phyloP scores from a whole-genome alignment of 2,329 filamentous ascomycete species.

The Sclerotinia borealis region DNA sequence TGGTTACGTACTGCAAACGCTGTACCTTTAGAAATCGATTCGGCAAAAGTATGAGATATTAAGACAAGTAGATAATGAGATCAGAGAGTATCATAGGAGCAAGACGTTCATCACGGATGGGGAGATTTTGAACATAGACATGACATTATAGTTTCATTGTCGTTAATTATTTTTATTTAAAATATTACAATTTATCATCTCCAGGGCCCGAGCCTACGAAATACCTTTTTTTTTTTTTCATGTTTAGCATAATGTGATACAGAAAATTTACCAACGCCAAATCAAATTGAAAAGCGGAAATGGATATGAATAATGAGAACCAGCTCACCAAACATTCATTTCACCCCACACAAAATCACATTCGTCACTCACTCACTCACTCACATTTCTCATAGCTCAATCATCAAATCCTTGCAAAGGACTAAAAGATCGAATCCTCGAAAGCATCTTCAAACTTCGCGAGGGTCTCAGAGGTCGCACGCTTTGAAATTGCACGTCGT shows the following conservation, averaged over 20 bases:
- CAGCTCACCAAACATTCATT: neutral
- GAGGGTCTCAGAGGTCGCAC: neutral
- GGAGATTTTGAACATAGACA: neutral
- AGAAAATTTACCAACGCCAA: no score
- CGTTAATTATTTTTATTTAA: neutral
- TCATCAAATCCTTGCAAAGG: neutral
- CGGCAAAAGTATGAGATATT: constrained; percentile 8
- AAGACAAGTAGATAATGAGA: neutral
- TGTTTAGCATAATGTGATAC: neutral
- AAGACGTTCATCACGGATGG: neutral
- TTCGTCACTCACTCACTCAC: neutral
- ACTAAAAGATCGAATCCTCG: neutral
- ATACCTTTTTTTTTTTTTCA: neutral
- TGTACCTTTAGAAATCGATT: constrained; percentile 28
- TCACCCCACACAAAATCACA: neutral
- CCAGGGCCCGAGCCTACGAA: neutral
- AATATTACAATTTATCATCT: neutral
- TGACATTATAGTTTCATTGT: neutral
- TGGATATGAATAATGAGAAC: neutral
- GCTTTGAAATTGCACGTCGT: neutral
- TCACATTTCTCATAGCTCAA: neutral
- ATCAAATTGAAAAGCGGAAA: neutral
- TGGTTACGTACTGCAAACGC: constrained; percentile 55
- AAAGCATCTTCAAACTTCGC: neutral
- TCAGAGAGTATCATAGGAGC: constrained; percentile 1